phyloP scores from a whole-genome alignment of 129 eudicot species.

The Rutidosis leptorrhynchoides region DNA sequence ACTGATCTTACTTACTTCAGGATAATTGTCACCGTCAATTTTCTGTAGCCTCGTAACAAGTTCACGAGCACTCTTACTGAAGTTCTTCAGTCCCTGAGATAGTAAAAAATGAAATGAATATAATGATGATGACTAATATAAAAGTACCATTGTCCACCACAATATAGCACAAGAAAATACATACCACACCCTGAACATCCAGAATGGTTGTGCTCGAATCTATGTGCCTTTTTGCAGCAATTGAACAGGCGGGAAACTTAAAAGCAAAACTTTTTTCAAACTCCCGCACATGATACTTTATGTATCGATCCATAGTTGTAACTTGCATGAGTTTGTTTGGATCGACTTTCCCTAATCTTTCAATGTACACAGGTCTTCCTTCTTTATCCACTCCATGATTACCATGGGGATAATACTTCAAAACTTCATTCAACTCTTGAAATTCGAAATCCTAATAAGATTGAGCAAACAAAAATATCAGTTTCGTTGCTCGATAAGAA shows the following conservation, averaged over 20 bases:
- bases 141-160: background rate
- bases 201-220: constrained; percentile 84
- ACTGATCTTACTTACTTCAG: constrained; percentile 61
- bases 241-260: constrained; percentile 88
- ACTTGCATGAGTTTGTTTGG: constrained; percentile 93
- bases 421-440: constrained; percentile 70
- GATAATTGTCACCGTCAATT: constrained; percentile 90
- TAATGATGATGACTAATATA: background rate
- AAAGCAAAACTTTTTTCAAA: constrained; percentile 67
- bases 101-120: constrained; percentile 8
- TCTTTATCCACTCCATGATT: constrained; percentile 94
- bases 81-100: constrained; percentile 74
- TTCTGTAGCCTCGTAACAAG: constrained; percentile 75
- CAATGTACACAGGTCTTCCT: constrained; percentile 91
- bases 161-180: constrained; percentile 25
- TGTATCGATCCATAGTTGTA: constrained; percentile 80
- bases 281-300: constrained; percentile 81
- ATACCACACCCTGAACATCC: constrained; percentile 94
- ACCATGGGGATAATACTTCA: constrained; percentile 93
- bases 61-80: constrained; percentile 76
- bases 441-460: constrained; percentile 73
- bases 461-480: constrained; percentile 18
- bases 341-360: constrained; percentile 85
- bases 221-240: constrained; percentile 90
- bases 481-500: no score